A percentile compares a stretch with the other conserved stretches of the same genome.
phyloP scores from a whole-genome alignment of 1,284 basidiomycete species.

The Puccinia coronata region DNA sequence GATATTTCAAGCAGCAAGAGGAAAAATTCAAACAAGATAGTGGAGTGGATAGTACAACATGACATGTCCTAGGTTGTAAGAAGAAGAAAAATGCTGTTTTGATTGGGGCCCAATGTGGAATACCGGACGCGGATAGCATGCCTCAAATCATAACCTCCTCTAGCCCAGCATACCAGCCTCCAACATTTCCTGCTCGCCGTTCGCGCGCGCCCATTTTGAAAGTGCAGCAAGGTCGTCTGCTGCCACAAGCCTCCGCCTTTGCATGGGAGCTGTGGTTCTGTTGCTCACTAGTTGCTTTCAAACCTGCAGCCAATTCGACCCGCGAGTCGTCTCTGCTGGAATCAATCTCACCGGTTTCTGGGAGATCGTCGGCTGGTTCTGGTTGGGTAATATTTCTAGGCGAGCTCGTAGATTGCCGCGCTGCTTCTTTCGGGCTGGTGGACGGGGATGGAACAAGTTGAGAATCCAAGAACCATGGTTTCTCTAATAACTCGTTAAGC shows the following conservation, averaged over 20 bases:
- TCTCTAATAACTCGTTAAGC: constrained; percentile 43
- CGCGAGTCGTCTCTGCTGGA: not conserved
- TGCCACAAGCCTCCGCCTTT: not conserved
- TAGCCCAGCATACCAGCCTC: constrained; percentile 47
- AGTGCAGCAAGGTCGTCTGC: not conserved
- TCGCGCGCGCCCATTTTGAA: constrained; percentile 47
- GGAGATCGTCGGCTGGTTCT: not conserved
- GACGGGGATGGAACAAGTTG: not conserved
- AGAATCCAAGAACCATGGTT: constrained; percentile 36
- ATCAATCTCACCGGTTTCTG: not conserved
- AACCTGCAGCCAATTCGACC: not conserved
- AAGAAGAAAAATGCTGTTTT: no score
- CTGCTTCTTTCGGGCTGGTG: not conserved
- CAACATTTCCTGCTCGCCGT: constrained; percentile 43
- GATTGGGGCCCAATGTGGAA: not conserved
- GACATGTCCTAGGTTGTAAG: no score
- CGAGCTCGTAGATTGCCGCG: not conserved
- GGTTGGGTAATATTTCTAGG: not conserved
- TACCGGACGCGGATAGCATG: not conserved
- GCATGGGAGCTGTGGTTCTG: not conserved
- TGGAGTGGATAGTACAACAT: no score
- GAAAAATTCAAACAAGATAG: no score
- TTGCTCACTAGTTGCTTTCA: not conserved
- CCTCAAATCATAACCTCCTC: constrained; percentile 40
- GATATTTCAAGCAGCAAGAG: no score